Percentiles rank a stretch among this genome's conserved stretches.
Conservation (phyloP, 441 rosid species). For the Syzygium syzygioides region DNA sequence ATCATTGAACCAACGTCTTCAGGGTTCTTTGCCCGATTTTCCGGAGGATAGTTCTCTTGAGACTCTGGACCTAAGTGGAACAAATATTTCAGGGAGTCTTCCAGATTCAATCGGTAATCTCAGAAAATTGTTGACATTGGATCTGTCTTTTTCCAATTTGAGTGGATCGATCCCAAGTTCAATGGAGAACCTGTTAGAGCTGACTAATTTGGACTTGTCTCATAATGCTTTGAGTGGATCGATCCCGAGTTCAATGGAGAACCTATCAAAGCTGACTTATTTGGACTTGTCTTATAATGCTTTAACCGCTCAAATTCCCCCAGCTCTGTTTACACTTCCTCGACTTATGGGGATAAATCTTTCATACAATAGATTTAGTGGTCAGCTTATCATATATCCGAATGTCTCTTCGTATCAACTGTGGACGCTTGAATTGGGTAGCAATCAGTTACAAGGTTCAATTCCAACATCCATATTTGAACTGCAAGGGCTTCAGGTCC, state of each 20-base stretch:
- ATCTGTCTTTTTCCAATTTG: constrained; percentile 12
- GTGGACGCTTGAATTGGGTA: background rate
- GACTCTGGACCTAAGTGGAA: background rate
- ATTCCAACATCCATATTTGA: background rate
- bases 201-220: no score
- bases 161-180: background rate
- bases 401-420: background rate
- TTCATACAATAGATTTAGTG: background rate
- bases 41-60: constrained; percentile 4
- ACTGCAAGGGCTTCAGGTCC: background rate
- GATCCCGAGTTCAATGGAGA: background rate
- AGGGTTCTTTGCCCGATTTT: background rate
- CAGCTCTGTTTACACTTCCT: rapidly evolving
- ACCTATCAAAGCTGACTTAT: no score
- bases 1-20: background rate
- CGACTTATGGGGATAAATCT: background rate
- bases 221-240: background rate
- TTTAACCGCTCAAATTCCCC: background rate
- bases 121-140: constrained; percentile 8
- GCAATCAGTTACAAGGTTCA: background rate
- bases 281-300: background rate
- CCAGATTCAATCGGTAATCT: constrained; percentile 26
- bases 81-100: constrained; percentile 18
- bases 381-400: background rate
- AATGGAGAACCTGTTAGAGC: no score